phyloP scores from a whole-genome alignment of 2,329 filamentous ascomycete species.

The Aspergillus intermedius region DNA sequence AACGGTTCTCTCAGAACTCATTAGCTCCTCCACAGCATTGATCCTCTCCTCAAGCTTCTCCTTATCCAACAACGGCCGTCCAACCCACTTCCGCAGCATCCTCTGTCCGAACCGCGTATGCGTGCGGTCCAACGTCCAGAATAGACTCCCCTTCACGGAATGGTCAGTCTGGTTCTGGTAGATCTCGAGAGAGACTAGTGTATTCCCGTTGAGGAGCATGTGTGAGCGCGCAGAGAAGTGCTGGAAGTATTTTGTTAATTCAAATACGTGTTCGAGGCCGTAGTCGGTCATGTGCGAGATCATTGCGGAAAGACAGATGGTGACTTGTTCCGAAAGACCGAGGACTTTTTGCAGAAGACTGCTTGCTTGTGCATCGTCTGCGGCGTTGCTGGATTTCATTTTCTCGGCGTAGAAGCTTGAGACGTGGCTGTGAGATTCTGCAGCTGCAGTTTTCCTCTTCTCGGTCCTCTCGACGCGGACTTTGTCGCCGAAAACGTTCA shows the following conservation, averaged over 20 bases:
- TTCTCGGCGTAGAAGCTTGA: slow-evolving; percentile 88
- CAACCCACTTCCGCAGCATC: slow-evolving; percentile 89
- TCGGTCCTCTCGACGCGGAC: slow-evolving; percentile 75
- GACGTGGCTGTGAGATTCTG: slow-evolving; percentile 80
- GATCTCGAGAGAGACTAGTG: slow-evolving; percentile 85
- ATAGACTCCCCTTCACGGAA: slow-evolving; percentile 75
- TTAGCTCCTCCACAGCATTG: slow-evolving; percentile 78
- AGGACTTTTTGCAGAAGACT: slow-evolving; percentile 79
- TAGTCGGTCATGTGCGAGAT: slow-evolving; percentile 89
- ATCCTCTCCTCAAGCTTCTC: slow-evolving; percentile 69
- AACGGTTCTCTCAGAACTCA: slow-evolving; percentile 58
- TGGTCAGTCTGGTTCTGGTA: slow-evolving; percentile 93
- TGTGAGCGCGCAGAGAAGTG: slow-evolving; percentile 90
- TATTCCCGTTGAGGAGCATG: slow-evolving; percentile 95
- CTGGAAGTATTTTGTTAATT: slow-evolving; percentile 94
- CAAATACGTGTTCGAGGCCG: slow-evolving; percentile 88
- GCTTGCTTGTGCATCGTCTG: slow-evolving; percentile 52
- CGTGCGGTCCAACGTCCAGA: slow-evolving; percentile 93
- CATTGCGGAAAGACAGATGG: slow-evolving; percentile 91
- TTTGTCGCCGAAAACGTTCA: slow-evolving; percentile 86
- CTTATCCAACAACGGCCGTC: slow-evolving; percentile 76
- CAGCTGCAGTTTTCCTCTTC: slow-evolving; percentile 72
- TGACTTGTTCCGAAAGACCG: slow-evolving; percentile 75
- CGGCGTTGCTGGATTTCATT: slow-evolving; percentile 55
- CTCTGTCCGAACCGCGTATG: slow-evolving; percentile 83